These are phyloP conservation scores for Ceratobasidium sp. DNA, from an alignment of 1,284 basidiomycete genomes.

Conservation along the genomic window DNA sequence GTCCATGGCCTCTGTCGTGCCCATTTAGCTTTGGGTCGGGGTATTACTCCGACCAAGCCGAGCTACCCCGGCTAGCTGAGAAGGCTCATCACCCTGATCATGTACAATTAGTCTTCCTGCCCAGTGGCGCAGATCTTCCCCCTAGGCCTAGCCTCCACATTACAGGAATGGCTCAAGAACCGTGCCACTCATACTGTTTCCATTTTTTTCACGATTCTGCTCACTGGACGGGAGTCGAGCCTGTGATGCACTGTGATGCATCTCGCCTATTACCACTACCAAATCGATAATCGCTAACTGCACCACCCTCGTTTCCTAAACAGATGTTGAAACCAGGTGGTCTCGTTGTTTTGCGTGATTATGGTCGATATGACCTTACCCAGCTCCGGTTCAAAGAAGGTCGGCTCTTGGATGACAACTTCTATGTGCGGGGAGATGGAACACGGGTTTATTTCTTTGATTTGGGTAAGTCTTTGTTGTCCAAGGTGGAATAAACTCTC, in stretches of 20 bases:
- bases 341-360: conserved; percentile 89
- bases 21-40: no score
- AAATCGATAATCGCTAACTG: neutral
- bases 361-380: conserved; percentile 93
- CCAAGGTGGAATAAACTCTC: no score
- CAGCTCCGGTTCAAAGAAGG: conserved; percentile 93
- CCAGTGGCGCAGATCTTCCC: neutral
- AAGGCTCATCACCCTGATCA: neutral
- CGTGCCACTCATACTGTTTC: conserved; percentile 6
- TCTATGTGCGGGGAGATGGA: conserved; percentile 96
- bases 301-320: neutral
- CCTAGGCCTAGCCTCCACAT: neutral
- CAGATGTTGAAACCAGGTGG: conserved; percentile 94
- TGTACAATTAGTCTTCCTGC: neutral
- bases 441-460: conserved; percentile 97
- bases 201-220: neutral
- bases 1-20: neutral
- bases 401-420: conserved; percentile 90
- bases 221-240: neutral
- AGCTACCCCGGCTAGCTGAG: neutral
- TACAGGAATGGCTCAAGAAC: neutral
- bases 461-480: conserved; percentile 65
- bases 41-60: neutral
- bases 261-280: neutral
- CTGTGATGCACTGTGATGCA: neutral